Percentiles rank a stretch among this genome's conserved stretches.
phyloP scores from a whole-genome alignment of 768 basidiomycete genomes.

The Rhodotorula sphaerocarpa region DNA sequence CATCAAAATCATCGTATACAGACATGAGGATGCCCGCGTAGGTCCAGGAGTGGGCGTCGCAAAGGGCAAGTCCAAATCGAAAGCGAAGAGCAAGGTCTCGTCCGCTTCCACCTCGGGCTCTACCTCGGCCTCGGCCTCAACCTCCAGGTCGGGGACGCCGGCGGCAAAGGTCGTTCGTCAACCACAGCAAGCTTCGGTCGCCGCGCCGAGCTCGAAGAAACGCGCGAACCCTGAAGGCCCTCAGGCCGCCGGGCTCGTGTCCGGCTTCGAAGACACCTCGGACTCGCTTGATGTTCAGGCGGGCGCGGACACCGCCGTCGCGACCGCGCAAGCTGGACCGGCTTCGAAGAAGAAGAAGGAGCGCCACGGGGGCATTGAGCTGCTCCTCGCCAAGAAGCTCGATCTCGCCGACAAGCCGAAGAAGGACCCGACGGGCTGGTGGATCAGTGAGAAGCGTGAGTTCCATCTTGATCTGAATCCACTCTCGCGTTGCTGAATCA shows the following conservation, averaged over 20 bases:
- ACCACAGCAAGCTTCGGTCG: not conserved
- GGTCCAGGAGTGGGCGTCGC: not conserved
- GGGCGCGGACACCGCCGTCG: too few relatives aligned
- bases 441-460: constrained; percentile 37
- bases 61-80: constrained; percentile 2
- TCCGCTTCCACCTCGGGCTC: not conserved
- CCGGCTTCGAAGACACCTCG: not conserved
- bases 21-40: constrained; percentile 13
- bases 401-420: constrained; percentile 20
- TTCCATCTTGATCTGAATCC: not conserved
- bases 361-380: not conserved
- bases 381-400: constrained; percentile 29
- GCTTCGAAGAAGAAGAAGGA: not conserved
- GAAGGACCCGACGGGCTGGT: constrained; percentile 26
- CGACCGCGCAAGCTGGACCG: too few relatives aligned
- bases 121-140: not conserved
- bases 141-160: not conserved
- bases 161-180: not conserved
- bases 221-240: not conserved
- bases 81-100: not conserved
- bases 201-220: constrained; percentile 11
- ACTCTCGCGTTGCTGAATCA: too few relatives aligned
- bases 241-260: not conserved
- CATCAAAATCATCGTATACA: not conserved
- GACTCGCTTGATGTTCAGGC: not conserved